Evolutionary conservation across 495 filamentous ascomycete species (phyloP), one percentile per base, ranked within the genome.

Genomic region (Aspergillus coremiiformis): DNA sequence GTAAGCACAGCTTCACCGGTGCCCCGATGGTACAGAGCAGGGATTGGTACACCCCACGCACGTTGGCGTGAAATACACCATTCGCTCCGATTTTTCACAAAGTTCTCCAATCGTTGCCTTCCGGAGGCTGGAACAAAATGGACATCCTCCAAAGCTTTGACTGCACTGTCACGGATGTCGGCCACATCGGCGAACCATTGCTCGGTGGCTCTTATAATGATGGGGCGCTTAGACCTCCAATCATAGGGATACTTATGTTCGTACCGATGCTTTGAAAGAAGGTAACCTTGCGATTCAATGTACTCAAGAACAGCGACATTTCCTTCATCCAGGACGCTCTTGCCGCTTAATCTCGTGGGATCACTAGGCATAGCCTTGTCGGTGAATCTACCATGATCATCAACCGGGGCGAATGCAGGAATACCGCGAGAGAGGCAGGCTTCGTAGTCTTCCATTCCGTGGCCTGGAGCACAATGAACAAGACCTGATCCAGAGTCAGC

Each of bases 41-140:
- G 93, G 50, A 99, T 97, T 0, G 94, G 93, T 15, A 96, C 86
- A 57, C 93, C 93, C 93, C 93, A 99, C 8, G 87, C 86, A 29
- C 93, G 84, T 66, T 99, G 93, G 26, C 93, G 84, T n/a, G 94
- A 97, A 59, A 99, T 95, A 64, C 93, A 99, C 93, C 93, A 99
- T 66, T 97, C 92, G 55, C 80, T 94, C 27, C 93, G 82, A 39
- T 87, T 87, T 59, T 84, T 80, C 23, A 97, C 75, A 62, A 96
- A 97, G 50, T 84, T 86, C 62, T 86, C 78, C 37, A 99, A 74
- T 37, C 94, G 77, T 2, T 78, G 75, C 54, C 77, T 83, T 4
- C 89, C 89, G 27, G 73, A 66, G 35, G 83, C 75, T 0, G 93
- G 93, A 32, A 95, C 73, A 53, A 96, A 99, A 1, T 69, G 74